Conservation (phyloP, 306 rosid genomes). For the Cicer judaicum region DNA sequence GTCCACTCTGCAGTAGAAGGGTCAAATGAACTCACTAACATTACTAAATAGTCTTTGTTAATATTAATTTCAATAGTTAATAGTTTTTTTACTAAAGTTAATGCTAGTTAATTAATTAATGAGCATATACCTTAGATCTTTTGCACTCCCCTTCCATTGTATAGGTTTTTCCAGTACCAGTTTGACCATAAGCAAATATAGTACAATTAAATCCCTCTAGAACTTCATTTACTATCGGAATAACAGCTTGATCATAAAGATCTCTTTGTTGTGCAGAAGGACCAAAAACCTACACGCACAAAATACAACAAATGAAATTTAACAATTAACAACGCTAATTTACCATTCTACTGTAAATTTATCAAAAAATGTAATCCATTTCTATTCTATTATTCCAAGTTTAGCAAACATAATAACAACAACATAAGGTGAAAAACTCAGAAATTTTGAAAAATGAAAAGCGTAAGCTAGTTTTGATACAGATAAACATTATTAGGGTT, state of each 20-base stretch:
- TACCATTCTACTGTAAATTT: background rate
- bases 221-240: slow-evolving; percentile 87
- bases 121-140: slow-evolving; percentile 68
- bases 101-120: too few species aligned
- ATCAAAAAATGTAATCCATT: background rate
- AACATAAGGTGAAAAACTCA: background rate
- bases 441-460: too few species aligned
- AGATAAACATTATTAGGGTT: background rate
- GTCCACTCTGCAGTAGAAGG: slow-evolving; percentile 66
- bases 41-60: background rate
- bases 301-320: background rate
- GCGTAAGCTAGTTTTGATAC: background rate
- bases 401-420: background rate
- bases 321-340: background rate
- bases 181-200: slow-evolving; percentile 93
- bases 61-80: background rate
- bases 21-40: slow-evolving; percentile 2
- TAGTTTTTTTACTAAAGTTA: too few species aligned
- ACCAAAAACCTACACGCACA: slow-evolving; percentile 71
- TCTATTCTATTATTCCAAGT: background rate
- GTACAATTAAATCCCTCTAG: slow-evolving; percentile 93
- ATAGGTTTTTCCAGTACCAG: slow-evolving; percentile 91
- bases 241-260: slow-evolving; percentile 84
- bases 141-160: slow-evolving; percentile 99
- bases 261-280: slow-evolving; percentile 86